Evolutionary conservation across 768 basidiomycete species (phyloP), one percentile per base, ranked within the genome.

Genomic region (Serendipita sp.): DNA sequence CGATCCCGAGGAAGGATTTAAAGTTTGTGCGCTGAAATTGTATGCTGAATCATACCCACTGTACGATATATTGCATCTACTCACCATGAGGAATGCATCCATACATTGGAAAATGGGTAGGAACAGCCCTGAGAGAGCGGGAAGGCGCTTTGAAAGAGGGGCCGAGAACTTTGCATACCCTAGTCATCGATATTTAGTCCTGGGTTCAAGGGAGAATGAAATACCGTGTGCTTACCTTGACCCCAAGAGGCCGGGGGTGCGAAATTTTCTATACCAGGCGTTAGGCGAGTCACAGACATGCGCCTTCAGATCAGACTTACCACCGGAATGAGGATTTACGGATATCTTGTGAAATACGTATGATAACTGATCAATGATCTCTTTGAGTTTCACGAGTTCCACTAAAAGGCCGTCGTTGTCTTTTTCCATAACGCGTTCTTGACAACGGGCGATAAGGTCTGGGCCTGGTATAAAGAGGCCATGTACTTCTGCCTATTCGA

Each of bases 311-410:
- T 8, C 30, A 51, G 30, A 51, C 48, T 8, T n/a, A 51, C 48
- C 48, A 8, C 48, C 48, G n/a, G 48, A 51, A 32, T 51, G 48
- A n/a, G 48, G 48, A 51, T 51, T 51, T 7, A 51, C 48, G 16
- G 48, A 51, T 8, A 51, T 51, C 48, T 51, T 51, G 48, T 51
- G 48, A n/a, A 51, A 51, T n/a, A 51, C 48, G 48, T 51, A 51
- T 7, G 48, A 51, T 8, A 51, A n/a, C 16, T 51, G 48, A 32
- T 51, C 48, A n/a, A 51, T 51, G 48, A 51, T 51, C 48, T 51
- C 48, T 32, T 51, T 51, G 7, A 51, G 16, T n/a, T 51, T 51
- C 8, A 51, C n/a, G 18, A 51, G 30, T 32, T 51, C 48, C 8
- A 51, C 48, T 16, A 51, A 51, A 32, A 51, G 48, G 48, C 48